Evolutionary conservation across 2,329 filamentous ascomycete genomes (phyloP), one percentile per base, ranked within the genome.

Genomic region (Alternaria metachromatica): DNA sequence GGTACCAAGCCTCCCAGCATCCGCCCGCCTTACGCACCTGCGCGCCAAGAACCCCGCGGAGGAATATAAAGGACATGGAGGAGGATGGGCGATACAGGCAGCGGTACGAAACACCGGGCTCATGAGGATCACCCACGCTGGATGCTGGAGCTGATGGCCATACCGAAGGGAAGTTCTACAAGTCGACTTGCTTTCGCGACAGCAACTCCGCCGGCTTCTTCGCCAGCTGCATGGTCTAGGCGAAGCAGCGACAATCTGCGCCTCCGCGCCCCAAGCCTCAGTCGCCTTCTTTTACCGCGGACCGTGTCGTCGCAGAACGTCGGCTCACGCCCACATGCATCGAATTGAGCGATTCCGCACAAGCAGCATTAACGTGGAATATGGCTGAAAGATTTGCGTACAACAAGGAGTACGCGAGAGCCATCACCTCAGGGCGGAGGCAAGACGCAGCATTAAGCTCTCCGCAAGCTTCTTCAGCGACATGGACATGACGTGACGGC

Each of bases 261-360:
- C 30, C 6, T 15, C 6, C 13, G 13, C 30, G n/a, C n/a, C n/a
- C n/a, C n/a, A n/a, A n/a, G n/a, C n/a, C n/a, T n/a, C n/a, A n/a
- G n/a, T n/a, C n/a, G n/a, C n/a, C n/a, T n/a, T n/a, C n/a, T n/a
- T n/a, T n/a, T n/a, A n/a, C n/a, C n/a, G 30, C 30, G 4, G 4
- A 15, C 4, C 30, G 30, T 13, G 2, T 15, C 30, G 0, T 8
- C 1, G 13, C 13, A 37, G 30, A 15, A 1, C 0, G 6, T 1
- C 30, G 15, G 1, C 30, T 2, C 13, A 37, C 30, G 30, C 13
- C 13, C 30, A 9, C 30, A 8, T 6, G 0, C 4, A n/a, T 37
- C 15, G 33, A n/a, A n/a, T n/a, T 0, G 33, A 37, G 15, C 33
- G 15, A 37, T 1, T 0, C 7, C 15, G 0, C 0, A n/a, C 7